Percentiles rank a stretch among this genome's conserved stretches.
These are phyloP conservation scores for Mycena capillaripes DNA, from an alignment of 768 basidiomycete species.

Conservation along the genomic window DNA sequence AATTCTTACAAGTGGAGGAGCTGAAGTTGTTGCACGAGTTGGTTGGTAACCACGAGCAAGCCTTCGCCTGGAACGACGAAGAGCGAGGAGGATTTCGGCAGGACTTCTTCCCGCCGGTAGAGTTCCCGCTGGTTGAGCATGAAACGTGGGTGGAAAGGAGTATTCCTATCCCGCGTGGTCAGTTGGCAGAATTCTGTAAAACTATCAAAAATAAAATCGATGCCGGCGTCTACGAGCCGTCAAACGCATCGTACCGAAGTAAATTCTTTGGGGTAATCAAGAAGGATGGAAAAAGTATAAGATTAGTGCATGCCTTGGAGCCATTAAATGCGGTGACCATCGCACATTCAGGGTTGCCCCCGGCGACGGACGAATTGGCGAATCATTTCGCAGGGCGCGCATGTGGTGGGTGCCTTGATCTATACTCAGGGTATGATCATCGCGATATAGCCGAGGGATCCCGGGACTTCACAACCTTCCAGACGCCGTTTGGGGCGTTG, in stretches of 20 bases:
- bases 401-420: constrained; percentile 40
- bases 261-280: constrained; percentile 49
- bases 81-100: too few species aligned
- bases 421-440: constrained; percentile 45
- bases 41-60: too few species aligned
- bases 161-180: constrained; percentile 36
- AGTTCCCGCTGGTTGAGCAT: constrained; percentile 43
- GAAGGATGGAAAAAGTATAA: constrained; percentile 41
- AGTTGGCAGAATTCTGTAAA: constrained; percentile 30
- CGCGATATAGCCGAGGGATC: constrained; percentile 40
- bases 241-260: too few species aligned
- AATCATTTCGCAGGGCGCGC: constrained; percentile 28
- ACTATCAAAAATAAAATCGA: constrained; percentile 35
- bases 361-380: constrained; percentile 35
- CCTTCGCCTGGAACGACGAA: too few species aligned
- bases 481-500: constrained; percentile 39
- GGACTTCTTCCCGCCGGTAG: too few species aligned
- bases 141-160: constrained; percentile 40
- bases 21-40: constrained; percentile 39
- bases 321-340: constrained; percentile 43
- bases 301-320: constrained; percentile 44
- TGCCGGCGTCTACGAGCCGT: constrained; percentile 30
- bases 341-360: constrained; percentile 38
- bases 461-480: constrained; percentile 47
- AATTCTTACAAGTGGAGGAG: constrained; percentile 45